Percentiles rank a stretch among this genome's conserved stretches.
phyloP scores from a whole-genome alignment of 805 yeast genomes.

The Yamadazyma akitaensis region DNA sequence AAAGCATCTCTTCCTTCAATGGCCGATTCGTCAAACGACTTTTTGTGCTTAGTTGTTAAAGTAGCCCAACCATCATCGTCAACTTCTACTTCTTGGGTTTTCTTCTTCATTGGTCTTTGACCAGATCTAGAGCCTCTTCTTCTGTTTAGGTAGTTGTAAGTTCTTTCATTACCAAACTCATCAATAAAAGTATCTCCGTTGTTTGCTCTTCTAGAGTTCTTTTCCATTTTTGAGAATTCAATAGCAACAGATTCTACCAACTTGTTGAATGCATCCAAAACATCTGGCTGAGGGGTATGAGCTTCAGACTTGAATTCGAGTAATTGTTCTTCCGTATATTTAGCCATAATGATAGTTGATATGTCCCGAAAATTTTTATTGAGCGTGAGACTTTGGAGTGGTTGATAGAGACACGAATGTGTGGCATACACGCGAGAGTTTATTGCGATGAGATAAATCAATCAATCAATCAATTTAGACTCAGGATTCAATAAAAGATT shows the following conservation, averaged over 20 bases:
- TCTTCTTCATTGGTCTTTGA: conserved; percentile 56
- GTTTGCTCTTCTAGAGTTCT: conserved; percentile 24
- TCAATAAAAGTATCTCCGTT: conserved; percentile 45
- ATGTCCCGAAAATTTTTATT: conserved; percentile 8
- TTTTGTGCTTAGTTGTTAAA: conserved; percentile 41
- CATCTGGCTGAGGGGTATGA: conserved; percentile 58
- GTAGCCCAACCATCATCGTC: conserved; percentile 89
- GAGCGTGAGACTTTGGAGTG: not conserved
- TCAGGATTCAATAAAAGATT: not conserved
- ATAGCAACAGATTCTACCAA: conserved; percentile 61
- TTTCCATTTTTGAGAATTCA: conserved; percentile 33
- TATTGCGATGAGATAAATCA: conserved; percentile 3
- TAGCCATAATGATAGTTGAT: conserved; percentile 36
- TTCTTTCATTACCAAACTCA: conserved; percentile 43
- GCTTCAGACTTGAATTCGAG: conserved; percentile 55
- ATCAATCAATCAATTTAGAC: no score
- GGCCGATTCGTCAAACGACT: conserved; percentile 44
- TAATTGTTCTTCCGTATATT: conserved; percentile 72
- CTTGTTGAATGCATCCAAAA: conserved; percentile 60
- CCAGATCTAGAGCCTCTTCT: conserved; percentile 60
- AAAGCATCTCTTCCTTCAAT: conserved; percentile 45
- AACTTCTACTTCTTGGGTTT: conserved; percentile 48
- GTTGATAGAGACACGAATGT: not conserved
- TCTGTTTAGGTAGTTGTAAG: conserved; percentile 46
- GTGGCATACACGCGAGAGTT: conserved; percentile 1